Base-by-base conservation (phyloP, 2,329 filamentous ascomycete genomes). In the Aspergillus awamori region DNA sequence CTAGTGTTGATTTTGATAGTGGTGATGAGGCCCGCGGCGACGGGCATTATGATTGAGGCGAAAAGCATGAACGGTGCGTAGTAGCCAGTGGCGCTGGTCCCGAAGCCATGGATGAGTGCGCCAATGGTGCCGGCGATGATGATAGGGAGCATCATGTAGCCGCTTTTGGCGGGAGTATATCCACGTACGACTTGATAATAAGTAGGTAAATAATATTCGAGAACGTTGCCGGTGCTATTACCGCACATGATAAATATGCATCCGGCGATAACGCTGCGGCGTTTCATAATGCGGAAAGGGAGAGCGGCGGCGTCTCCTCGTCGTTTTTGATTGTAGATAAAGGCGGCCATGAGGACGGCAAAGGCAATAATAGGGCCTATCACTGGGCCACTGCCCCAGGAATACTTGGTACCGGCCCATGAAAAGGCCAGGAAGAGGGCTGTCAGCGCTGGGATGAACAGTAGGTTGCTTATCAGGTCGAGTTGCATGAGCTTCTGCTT, bases 391-490 rank as follows among this genome's bases (percentile, higher is more conserved):
- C 70, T 66, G 15, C 61, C 62, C 76, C 77, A 79, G 33, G 69
- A 33, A 53, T 78, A 78, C 11, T 67, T 72, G 2, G 63, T 73
- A 13, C 77, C 76, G 6, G 68, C 77, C 74, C 74, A 78, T 39
- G 70, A 68, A 1, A 79, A 62, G 0, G 72, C 75, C 1, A 69
- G 2, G 8, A 70, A 66, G 8, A 72, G 71, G 36, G 63, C 60
- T 2, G 71, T 70, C 4, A 77, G 61, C 8, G 69, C 65, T 2
- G 73, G 71, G 3, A 78, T 69, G 48, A 78, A 70, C 11, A 78
- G 41, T 5, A 64, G 56, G 33, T 69, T 75, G 55, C 76, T 72
- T 5, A 61, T 68, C 0, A 74, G 66, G 65, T 79, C 77, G 1
- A 79, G 59, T 38, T 71, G 52, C 30, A 13, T 49, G 52, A 76